Percentiles rank a stretch among this genome's conserved stretches.
Conservation (phyloP, 257 asterid species). For the Lavandula angustifolia region DNA sequence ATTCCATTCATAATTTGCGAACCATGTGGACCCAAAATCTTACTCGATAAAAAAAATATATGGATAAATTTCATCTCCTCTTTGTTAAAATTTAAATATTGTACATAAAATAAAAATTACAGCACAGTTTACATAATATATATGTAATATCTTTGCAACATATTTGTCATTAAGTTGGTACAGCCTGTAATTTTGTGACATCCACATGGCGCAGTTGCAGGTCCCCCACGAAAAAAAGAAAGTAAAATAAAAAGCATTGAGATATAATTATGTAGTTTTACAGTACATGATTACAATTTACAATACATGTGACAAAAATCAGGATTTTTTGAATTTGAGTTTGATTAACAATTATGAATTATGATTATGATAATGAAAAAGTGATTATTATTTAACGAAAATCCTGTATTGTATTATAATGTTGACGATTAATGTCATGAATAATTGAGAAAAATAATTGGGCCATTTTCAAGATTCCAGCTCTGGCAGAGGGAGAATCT, state of each 20-base stretch:
- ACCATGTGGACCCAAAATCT: conserved; percentile 30
- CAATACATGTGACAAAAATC: background rate
- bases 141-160: background rate
- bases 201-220: too few species aligned
- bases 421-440: background rate
- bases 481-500: background rate
- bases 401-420: background rate
- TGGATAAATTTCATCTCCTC: conserved; percentile 16
- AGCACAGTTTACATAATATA: background rate
- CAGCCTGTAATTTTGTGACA: conserved; percentile 32
- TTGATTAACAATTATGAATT: too few species aligned
- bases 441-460: conserved; percentile 18
- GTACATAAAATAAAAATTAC: background rate
- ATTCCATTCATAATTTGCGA: background rate
- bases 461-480: conserved; percentile 16
- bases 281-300: conserved; percentile 2
- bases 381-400: background rate
- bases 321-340: too few species aligned
- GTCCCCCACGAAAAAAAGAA: background rate
- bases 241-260: background rate
- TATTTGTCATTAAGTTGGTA: background rate
- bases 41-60: too few species aligned
- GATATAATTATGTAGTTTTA: background rate
- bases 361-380: too few species aligned
- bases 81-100: conserved; percentile 13